These are phyloP conservation scores for Sungouiozyma intestinalis DNA, from an alignment of 805 yeast genomes.

Conservation along the genomic window DNA sequence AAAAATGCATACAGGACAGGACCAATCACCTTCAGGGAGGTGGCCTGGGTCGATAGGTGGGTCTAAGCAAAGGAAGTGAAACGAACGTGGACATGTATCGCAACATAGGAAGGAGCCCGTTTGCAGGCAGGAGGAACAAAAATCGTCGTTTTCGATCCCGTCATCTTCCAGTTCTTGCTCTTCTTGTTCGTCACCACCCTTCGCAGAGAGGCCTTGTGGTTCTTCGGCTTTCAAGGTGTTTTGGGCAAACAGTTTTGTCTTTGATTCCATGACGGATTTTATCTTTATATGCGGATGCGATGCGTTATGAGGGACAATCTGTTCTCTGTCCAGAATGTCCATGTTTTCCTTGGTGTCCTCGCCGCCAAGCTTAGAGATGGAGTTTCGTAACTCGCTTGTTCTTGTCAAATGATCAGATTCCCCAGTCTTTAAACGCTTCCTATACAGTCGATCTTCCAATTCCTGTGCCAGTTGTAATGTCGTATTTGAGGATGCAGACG, in stretches of 20 bases:
- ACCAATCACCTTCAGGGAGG: conserved; percentile 86
- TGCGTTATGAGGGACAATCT: background rate
- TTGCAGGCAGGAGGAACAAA: conserved; percentile 83
- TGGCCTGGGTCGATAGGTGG: conserved; percentile 74
- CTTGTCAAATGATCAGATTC: conserved; percentile 28
- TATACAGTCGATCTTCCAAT: conserved; percentile 13
- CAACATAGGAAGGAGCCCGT: conserved; percentile 87
- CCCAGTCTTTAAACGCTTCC: conserved; percentile 23
- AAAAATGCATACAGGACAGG: conserved; percentile 63
- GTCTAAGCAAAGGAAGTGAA: conserved; percentile 83
- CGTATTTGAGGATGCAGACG: conserved; percentile 1
- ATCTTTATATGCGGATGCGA: conserved; percentile 9
- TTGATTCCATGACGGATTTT: conserved; percentile 11
- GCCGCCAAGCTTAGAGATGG: background rate
- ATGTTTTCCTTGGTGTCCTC: background rate
- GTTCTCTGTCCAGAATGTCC: background rate
- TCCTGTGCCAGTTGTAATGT: background rate
- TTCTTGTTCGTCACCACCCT: conserved; percentile 1
- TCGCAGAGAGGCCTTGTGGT: conserved; percentile 1
- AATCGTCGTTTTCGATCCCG: conserved; percentile 62
- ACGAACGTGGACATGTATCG: conserved; percentile 84
- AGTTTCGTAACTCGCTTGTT: conserved; percentile 24
- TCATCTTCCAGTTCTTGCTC: conserved; percentile 26
- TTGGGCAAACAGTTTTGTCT: conserved; percentile 38
- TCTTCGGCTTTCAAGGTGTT: conserved; percentile 15